Evolutionary conservation across 2,329 filamentous ascomycete genomes (phyloP).

Genomic region (Aureobasidium sp.): DNA sequence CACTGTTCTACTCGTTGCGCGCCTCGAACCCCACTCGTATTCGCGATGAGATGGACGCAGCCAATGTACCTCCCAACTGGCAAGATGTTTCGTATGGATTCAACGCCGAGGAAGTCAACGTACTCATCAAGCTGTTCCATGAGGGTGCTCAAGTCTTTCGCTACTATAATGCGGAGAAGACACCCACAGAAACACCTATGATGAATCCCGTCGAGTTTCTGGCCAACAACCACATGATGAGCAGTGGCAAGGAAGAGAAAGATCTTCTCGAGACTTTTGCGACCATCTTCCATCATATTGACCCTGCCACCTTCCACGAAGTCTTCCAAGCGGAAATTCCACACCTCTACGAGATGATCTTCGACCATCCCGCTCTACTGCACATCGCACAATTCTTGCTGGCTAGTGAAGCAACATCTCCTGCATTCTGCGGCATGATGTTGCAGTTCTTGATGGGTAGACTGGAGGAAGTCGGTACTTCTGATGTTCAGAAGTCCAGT

Average conservation of each 20-base stretch:
- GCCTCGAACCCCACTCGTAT: conserved; percentile 67
- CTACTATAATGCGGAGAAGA: conserved; percentile 89
- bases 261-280: conserved; percentile 95
- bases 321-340: conserved; percentile 97
- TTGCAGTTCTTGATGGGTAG: conserved; percentile 95
- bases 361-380: conserved; percentile 86
- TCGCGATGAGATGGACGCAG: conserved; percentile 59
- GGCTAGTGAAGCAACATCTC: conserved; percentile 95
- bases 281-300: conserved; percentile 96
- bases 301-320: conserved; percentile 96
- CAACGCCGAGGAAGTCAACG: conserved; percentile 91
- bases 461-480: conserved; percentile 88
- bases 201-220: conserved; percentile 84
- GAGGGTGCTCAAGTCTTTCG: conserved; percentile 94
- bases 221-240: conserved; percentile 90
- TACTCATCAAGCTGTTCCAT: conserved; percentile 94
- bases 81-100: conserved; percentile 93
- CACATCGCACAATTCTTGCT: conserved; percentile 98
- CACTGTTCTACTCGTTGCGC: conserved; percentile 90
- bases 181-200: conserved; percentile 63
- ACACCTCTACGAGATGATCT: conserved; percentile 94
- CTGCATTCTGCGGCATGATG: conserved; percentile 96
- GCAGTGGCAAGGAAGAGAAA: conserved; percentile 92
- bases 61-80: conserved; percentile 83
- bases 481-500: conserved; percentile 85